phyloP scores from a whole-genome alignment of 2,329 filamentous ascomycete species.

The Colletotrichum incanum region DNA sequence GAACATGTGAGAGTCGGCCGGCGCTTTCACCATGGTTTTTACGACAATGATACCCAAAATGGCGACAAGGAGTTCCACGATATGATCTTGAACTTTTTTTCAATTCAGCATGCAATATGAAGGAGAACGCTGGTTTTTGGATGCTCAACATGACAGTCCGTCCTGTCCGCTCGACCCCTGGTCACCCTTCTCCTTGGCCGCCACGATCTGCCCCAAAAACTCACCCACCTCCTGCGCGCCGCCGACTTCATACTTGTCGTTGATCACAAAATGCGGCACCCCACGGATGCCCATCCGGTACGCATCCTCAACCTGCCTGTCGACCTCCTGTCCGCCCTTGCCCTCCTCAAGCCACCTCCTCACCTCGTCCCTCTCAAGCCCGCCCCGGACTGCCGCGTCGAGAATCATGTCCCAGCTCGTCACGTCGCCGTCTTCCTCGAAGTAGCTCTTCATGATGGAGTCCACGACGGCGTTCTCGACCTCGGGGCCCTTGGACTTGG shows the following conservation, averaged over 20 bases:
- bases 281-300: conserved; percentile 70
- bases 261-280: conserved; percentile 83
- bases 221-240: conserved; percentile 80
- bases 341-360: conserved; percentile 68
- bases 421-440: conserved; percentile 76
- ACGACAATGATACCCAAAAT: conserved; percentile 35
- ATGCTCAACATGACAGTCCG: conserved; percentile 35
- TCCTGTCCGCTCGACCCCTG: conserved; percentile 6
- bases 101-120: background rate
- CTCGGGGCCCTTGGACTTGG: conserved; percentile 63
- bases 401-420: conserved; percentile 69
- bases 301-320: conserved; percentile 68
- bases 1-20: conserved; percentile 60
- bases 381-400: conserved; percentile 68
- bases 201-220: conserved; percentile 77
- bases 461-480: conserved; percentile 74
- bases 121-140: background rate
- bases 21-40: conserved; percentile 11
- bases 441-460: conserved; percentile 77
- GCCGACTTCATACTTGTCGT: conserved; percentile 76
- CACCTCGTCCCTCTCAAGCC: conserved; percentile 67
- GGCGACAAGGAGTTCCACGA: conserved; percentile 40
- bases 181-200: conserved; percentile 55
- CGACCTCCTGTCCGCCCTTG: conserved; percentile 71
- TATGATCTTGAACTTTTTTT: background rate